Base-by-base conservation (phyloP, 768 basidiomycete species). In the Pulveroboletus sp. region DNA sequence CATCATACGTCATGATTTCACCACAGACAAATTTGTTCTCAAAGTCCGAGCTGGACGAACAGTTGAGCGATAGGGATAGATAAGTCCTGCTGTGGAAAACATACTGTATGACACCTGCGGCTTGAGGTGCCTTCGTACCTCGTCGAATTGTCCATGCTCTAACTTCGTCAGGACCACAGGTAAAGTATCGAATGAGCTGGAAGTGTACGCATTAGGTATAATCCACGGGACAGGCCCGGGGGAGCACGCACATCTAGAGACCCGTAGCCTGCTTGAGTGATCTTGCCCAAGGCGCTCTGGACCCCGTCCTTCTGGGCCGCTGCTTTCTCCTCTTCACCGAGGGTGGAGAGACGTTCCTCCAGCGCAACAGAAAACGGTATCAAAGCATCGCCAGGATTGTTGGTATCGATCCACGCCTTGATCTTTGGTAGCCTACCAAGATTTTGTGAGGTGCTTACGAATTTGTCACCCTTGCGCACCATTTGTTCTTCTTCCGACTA, bases 1-100 rank as follows among this genome's bases (percentile, higher is more conserved):
- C 96, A 0, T 84, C 82, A 61, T 84, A 96, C 1, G 82, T 64
- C 93, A 97, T 95, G 66, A 98, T 95, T 71, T 97, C 95, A 69
- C 93, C 93, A 56, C 93, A 96, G 21, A 97, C 88, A 59, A 96
- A 96, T 72, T 96, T 94, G 71, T 95, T 90, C 74, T 97, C 93
- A 65, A 98, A 97, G 71, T 97, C 94, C 45, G 91, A 86, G 76
- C 89, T 91, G 52, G 32, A 44, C 36, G 17, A 8, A 37, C 18
- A 21, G 36, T 36, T 47, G 17, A 55, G 50, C 11, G 27, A 5
- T 21, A 21, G 39, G 17, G 5, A 15, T 30, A 42, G 33, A 9
- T 14, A 24, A 24, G 21, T 12, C 6, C 24, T 10, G n/a, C 6
- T 24, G 8, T n/a, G 15, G 21, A 40, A 17, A 11, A 76, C 87